Conservation (phyloP, 1,284 basidiomycete species). For the Coniferiporia weirii region DNA sequence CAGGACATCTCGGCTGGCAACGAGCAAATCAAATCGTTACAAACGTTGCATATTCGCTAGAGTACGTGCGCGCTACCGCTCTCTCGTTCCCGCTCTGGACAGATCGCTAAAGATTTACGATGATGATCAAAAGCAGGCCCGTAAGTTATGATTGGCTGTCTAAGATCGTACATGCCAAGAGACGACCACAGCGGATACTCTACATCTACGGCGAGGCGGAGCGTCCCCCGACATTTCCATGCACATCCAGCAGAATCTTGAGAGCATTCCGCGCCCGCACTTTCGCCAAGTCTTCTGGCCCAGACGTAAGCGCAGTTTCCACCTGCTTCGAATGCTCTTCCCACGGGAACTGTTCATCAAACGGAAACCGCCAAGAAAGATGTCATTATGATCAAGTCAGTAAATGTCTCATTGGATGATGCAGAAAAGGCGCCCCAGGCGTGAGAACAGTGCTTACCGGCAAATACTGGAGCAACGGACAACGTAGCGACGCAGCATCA, state of each 20-base stretch:
- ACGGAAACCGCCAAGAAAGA: constrained; percentile 21
- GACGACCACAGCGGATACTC: constrained; percentile 17
- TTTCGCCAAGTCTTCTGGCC: constrained; percentile 78
- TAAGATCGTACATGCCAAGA: neutral
- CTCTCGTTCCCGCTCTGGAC: neutral
- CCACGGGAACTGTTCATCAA: constrained; percentile 64
- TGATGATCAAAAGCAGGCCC: neutral
- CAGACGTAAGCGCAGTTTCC: constrained; percentile 65
- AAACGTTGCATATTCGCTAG: neutral
- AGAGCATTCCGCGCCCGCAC: constrained; percentile 92
- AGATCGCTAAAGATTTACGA: neutral
- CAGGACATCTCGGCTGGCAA: constrained; percentile 38
- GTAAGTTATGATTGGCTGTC: neutral
- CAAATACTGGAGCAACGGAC: constrained; percentile 40
- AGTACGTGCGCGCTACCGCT: neutral
- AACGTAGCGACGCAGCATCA: constrained; percentile 4
- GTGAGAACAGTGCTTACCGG: constrained; percentile 53
- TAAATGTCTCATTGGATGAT: constrained; percentile 13
- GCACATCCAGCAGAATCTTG: constrained; percentile 79
- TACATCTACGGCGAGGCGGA: constrained; percentile 30
- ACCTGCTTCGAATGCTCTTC: constrained; percentile 57
- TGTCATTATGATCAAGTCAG: constrained; percentile 6
- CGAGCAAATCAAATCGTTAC: constrained; percentile 21
- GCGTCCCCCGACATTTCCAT: constrained; percentile 74
- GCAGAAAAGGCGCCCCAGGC: constrained; percentile 20